Conservation (phyloP, 192 early-diverging fungal species). For the Phycomyces blakesleeanus region DNA sequence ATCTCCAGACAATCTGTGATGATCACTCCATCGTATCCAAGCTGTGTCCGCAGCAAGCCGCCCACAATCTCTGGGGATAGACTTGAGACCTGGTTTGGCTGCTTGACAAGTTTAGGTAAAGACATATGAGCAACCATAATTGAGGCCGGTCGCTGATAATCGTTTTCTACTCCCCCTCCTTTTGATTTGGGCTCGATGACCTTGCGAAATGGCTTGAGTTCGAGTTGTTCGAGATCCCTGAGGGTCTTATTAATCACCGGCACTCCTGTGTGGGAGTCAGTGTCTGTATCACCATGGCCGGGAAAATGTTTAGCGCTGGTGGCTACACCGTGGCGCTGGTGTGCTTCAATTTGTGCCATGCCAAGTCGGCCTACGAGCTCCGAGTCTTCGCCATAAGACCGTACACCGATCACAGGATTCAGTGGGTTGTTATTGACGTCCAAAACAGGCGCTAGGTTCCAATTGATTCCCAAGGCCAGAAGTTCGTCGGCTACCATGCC, state of each 20-base stretch:
- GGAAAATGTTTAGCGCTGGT: constrained; percentile 41
- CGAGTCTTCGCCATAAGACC: constrained; percentile 38
- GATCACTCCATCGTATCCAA: constrained; percentile 32
- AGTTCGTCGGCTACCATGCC: constrained; percentile 26
- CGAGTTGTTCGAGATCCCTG: constrained; percentile 28
- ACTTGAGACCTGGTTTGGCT: constrained; percentile 16
- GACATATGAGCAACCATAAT: constrained; percentile 37
- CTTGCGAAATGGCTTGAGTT: constrained; percentile 29
- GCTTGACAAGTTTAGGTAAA: constrained; percentile 30
- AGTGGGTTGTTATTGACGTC: constrained; percentile 41
- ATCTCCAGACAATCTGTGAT: constrained; percentile 42
- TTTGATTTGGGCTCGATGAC: constrained; percentile 22
- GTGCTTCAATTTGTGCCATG: constrained; percentile 28
- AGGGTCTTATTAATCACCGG: constrained; percentile 35
- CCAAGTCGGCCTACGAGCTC: constrained; percentile 26
- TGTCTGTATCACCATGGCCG: constrained; percentile 38
- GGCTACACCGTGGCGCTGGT: constrained; percentile 21
- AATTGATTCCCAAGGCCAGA: constrained; percentile 33
- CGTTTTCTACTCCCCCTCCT: too few species aligned
- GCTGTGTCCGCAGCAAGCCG: constrained; percentile 24
- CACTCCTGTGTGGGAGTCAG: constrained; percentile 38
- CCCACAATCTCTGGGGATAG: constrained; percentile 30
- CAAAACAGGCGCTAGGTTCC: constrained; percentile 35
- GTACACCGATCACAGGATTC: constrained; percentile 41
- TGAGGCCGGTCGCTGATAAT: constrained; percentile 22